A percentile compares a stretch with the other conserved stretches of the same genome.
phyloP scores from a whole-genome alignment of 2,329 filamentous ascomycete species.

The Colletotrichum trifolii region DNA sequence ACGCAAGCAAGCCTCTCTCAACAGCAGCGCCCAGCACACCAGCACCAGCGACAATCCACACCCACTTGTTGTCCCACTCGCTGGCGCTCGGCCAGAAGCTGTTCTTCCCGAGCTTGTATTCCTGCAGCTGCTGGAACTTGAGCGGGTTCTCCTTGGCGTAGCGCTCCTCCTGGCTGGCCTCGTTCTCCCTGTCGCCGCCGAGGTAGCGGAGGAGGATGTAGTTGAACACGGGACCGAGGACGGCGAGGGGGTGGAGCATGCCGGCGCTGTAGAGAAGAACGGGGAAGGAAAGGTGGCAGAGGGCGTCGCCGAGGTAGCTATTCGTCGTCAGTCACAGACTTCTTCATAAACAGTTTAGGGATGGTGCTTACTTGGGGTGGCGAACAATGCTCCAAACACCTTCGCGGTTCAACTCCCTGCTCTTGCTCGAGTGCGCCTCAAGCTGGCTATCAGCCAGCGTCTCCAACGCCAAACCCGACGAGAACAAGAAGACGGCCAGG shows the following conservation, averaged over 20 bases:
- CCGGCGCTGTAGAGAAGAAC: constrained; percentile 65
- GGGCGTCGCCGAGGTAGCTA: constrained; percentile 70
- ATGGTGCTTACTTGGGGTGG: constrained; percentile 66
- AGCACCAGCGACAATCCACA: constrained; percentile 61
- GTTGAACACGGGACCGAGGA: constrained; percentile 67
- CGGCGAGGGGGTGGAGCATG: constrained; percentile 63
- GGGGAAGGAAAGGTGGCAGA: constrained; percentile 70
- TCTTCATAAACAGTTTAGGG: too few relatives aligned
- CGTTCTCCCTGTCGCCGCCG: constrained; percentile 66
- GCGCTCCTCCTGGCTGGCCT: constrained; percentile 61
- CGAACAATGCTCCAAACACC: constrained; percentile 71
- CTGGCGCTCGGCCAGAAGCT: constrained; percentile 66
- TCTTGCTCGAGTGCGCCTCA: constrained; percentile 51
- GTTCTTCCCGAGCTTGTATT: constrained; percentile 66
- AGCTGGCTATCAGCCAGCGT: constrained; percentile 67
- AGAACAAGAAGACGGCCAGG: constrained; percentile 65
- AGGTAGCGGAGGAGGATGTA: constrained; percentile 68
- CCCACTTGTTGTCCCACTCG: constrained; percentile 66
- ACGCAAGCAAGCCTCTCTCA: constrained; percentile 46
- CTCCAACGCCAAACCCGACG: constrained; percentile 66
- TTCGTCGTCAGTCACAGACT: neutral
- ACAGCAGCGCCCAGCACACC: constrained; percentile 60
- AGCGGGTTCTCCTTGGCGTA: constrained; percentile 61
- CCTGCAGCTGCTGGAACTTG: constrained; percentile 64
- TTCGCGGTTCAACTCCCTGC: constrained; percentile 56